Evolutionary conservation across 371 early-diverging fungal species (phyloP), one percentile per base, ranked within the genome.

Genomic region (Syncephalastrum monosporum): DNA sequence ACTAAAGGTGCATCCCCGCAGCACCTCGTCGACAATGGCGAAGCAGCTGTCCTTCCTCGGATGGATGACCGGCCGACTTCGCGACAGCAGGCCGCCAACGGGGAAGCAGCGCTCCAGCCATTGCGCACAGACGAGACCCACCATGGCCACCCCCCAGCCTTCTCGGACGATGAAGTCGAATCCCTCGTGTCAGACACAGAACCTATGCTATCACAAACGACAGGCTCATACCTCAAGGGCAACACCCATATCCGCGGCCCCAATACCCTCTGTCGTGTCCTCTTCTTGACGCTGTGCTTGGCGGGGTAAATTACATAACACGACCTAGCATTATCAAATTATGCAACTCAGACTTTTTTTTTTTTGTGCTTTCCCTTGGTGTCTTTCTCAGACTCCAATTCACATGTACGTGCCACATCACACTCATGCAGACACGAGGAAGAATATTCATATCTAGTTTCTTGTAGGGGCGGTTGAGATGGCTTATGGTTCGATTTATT

Each of bases 381-480:
- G 45, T 55, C 38, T 27, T 14, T 7, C 2, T 33, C 49, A 78
- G 77, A 44, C 64, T 79, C 42, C 71, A 77, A 50, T 75, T 71
- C 25, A 75, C 76, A 53, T 75, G 77, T 77, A 74, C 67, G 74
- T 43, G 33, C 14, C 38, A 42, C 17, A 53, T 5, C 43, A 42
- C 45, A 47, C 25, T 25, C 14, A 47, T 57, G 14, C 15, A 66
- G 16, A 16, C 3, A 14, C 2, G 19, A 52, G 14, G n/a, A 45
- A 21, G 2, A 21, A 21, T 2, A 7, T 44, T 53, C 7, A 10
- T 14, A 47, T 33, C 15, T 42, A 24, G 25, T 16, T 55, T 33
- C 25, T 19, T 49, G 19, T 50, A 82, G 82, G 88, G 88, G 78
- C 85, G 3, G 85, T 88, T 23, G 88, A 88, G 64, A 77, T 87